Conservation (phyloP, 2,329 filamentous ascomycete species). For the Colletotrichum ledebouriae region DNA sequence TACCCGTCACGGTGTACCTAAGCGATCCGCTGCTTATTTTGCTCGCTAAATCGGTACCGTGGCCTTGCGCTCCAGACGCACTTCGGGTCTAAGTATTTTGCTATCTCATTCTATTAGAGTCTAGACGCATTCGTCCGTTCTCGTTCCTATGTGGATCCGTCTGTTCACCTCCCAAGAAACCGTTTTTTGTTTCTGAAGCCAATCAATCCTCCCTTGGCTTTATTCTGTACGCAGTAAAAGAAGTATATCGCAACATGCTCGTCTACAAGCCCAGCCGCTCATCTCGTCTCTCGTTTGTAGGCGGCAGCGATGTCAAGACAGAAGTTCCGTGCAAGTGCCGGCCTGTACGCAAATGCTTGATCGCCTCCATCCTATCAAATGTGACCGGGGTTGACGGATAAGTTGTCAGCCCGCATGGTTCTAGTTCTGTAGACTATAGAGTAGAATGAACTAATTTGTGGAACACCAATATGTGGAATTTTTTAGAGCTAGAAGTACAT, state of each 20-base stretch:
- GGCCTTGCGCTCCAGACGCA: background rate
- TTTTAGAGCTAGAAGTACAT: no score
- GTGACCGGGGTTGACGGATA: background rate
- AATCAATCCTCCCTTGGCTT: background rate
- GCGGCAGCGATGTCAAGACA: background rate
- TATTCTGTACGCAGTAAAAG: background rate
- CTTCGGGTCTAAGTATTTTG: background rate
- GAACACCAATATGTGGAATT: no score
- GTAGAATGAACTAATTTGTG: no score
- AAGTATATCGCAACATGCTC: background rate
- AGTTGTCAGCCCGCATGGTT: constrained; percentile 18
- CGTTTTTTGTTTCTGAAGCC: background rate
- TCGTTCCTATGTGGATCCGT: no score
- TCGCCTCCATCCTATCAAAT: background rate
- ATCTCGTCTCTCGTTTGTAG: background rate
- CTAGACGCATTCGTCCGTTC: no score
- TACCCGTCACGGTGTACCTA: constrained; percentile 22
- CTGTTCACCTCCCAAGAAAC: no score
- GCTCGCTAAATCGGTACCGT: background rate
- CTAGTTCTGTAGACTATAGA: constrained; percentile 9
- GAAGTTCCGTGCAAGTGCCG: background rate
- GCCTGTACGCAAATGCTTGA: background rate
- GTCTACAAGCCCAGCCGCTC: background rate
- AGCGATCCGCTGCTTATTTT: constrained; percentile 18
- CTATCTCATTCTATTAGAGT: constrained; percentile 3